Percentiles rank a stretch among this genome's conserved stretches.
phyloP scores from a whole-genome alignment of 169 alveolate species.

The Theileria luwenshuni region DNA sequence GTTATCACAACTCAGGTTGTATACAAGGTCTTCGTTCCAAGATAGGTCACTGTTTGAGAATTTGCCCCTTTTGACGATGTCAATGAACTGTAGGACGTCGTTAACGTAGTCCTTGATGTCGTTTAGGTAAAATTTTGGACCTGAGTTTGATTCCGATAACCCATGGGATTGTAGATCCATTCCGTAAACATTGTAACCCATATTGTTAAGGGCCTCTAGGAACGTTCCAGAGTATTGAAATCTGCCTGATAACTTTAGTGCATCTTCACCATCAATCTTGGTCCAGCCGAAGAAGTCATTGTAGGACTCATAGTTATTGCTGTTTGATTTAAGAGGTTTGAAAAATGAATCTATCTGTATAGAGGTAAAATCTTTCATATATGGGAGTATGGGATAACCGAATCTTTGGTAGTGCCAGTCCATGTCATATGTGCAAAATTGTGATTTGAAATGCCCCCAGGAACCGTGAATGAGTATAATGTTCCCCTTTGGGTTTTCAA shows the following conservation, averaged over 20 bases:
- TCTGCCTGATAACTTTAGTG: slow-evolving; percentile 36
- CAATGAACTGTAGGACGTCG: slow-evolving; percentile 70
- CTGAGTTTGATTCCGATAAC: slow-evolving; percentile 61
- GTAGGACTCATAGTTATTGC: slow-evolving; percentile 29
- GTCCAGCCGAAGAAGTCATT: slow-evolving; percentile 21
- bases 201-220: slow-evolving; percentile 60
- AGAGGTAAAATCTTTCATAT: slow-evolving; percentile 21
- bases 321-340: slow-evolving; percentile 15
- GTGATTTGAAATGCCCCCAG: slow-evolving; percentile 61
- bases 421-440: slow-evolving; percentile 62
- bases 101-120: slow-evolving; percentile 65
- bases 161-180: slow-evolving; percentile 74
- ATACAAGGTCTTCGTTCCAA: slow-evolving; percentile 29
- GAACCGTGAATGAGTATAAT: slow-evolving; percentile 68
- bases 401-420: slow-evolving; percentile 40
- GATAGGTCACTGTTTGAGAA: slow-evolving; percentile 35
- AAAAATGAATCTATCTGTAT: slow-evolving; percentile 24
- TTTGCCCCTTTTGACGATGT: slow-evolving; percentile 58
- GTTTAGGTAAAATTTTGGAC: slow-evolving; percentile 29
- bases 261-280: slow-evolving; percentile 34
- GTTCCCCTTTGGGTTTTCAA: slow-evolving; percentile 64
- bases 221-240: slow-evolving; percentile 65
- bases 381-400: slow-evolving; percentile 40
- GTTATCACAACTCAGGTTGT: slow-evolving; percentile 32
- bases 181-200: slow-evolving; percentile 69